Conservation (phyloP, 371 early-diverging fungal species). For the Smittium culicis region DNA sequence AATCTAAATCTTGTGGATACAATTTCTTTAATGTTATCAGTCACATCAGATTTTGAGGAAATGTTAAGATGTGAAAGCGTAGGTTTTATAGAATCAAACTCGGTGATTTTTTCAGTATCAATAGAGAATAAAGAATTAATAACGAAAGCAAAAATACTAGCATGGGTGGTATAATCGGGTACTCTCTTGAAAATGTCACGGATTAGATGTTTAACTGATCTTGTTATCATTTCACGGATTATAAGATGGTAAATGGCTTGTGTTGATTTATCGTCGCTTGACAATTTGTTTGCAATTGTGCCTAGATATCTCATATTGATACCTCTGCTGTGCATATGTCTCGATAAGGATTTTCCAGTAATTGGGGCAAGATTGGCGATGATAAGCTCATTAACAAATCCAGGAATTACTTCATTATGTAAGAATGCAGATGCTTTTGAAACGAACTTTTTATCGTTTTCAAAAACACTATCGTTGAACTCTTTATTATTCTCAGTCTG, state of each 20-base stretch:
- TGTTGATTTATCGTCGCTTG: constrained; percentile 35
- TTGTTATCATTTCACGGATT: constrained; percentile 72
- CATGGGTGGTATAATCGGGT: constrained; percentile 31
- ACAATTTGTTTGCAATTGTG: constrained; percentile 36
- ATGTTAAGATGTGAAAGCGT: neutral
- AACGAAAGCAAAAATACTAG: constrained; percentile 60
- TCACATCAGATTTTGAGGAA: neutral
- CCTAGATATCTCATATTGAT: constrained; percentile 95
- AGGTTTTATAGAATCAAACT: neutral
- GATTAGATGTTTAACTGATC: constrained; percentile 69
- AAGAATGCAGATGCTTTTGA: constrained; percentile 68
- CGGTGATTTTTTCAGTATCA: constrained; percentile 31
- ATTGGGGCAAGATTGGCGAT: constrained; percentile 58
- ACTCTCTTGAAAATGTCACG: constrained; percentile 43
- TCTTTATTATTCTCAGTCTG: neutral
- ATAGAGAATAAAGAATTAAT: constrained; percentile 65
- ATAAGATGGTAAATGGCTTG: constrained; percentile 20
- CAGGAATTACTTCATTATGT: constrained; percentile 48
- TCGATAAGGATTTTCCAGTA: constrained; percentile 66
- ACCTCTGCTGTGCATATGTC: constrained; percentile 80
- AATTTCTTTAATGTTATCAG: constrained; percentile 36
- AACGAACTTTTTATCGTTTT: constrained; percentile 27
- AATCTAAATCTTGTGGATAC: constrained; percentile 63
- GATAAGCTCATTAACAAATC: constrained; percentile 58
- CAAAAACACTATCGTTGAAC: constrained; percentile 5